Evolutionary conservation across 73 alveolate genomes (phyloP).

Genomic region (Diophrys sp.): DNA sequence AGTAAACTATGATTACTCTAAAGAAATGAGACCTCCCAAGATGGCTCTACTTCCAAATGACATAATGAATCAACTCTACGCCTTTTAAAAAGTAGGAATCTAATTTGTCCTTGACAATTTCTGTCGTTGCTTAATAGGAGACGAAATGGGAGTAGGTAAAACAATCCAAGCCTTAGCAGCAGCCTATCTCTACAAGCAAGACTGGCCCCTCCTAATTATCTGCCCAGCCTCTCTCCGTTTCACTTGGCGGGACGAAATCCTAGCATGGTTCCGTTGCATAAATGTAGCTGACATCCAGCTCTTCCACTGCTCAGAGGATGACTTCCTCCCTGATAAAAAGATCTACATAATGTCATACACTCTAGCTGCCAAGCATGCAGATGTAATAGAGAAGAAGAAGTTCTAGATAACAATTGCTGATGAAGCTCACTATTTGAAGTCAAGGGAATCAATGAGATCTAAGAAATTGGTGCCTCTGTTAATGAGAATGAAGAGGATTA

Average conservation of each 20-base stretch:
- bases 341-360: constrained; percentile 83
- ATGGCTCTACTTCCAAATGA: background rate
- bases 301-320: constrained; percentile 53
- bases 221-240: constrained; percentile 73
- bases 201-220: constrained; percentile 94
- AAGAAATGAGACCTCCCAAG: too few species aligned
- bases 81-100: too few species aligned
- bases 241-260: constrained; percentile 81
- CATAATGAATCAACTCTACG: too few species aligned
- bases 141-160: too few species aligned
- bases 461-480: constrained; percentile 78
- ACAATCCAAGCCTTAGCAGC: constrained; percentile 85
- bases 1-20: too few species aligned
- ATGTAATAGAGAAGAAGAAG: constrained; percentile 46
- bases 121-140: too few species aligned
- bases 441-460: constrained; percentile 69
- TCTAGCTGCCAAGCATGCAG: constrained; percentile 56
- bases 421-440: too few species aligned
- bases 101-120: too few species aligned
- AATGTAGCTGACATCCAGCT: constrained; percentile 59
- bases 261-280: constrained; percentile 74
- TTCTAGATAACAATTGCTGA: constrained; percentile 73
- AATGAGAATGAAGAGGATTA: constrained; percentile 63
- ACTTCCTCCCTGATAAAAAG: constrained; percentile 56
- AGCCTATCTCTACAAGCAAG: constrained; percentile 65